A percentile compares a stretch with the other conserved stretches of the same genome.
phyloP scores from a whole-genome alignment of 768 basidiomycete genomes.

The Kwoniella sp. region DNA sequence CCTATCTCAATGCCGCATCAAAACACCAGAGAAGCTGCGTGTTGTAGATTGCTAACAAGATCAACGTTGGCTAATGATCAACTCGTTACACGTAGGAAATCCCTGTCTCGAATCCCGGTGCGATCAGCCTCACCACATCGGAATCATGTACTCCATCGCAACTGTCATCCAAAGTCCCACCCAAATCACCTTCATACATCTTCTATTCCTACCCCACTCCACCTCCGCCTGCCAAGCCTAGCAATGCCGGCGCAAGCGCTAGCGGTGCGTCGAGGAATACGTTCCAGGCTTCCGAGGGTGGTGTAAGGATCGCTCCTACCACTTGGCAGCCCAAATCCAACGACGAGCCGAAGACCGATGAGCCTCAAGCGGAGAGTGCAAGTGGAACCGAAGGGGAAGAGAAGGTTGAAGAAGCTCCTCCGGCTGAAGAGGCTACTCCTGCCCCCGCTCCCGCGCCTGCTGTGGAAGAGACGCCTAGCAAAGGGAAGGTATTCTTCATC shows the following conservation, averaged over 20 bases:
- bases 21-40: too few species aligned
- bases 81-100: too few species aligned
- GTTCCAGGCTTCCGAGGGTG: conserved; percentile 44
- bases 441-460: not conserved
- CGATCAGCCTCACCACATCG: conserved; percentile 33
- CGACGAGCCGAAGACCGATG: conserved; percentile 4
- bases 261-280: conserved; percentile 31
- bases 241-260: conserved; percentile 5
- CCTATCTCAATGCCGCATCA: too few species aligned
- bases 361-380: not conserved
- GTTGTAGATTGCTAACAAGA: too few species aligned
- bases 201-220: conserved; percentile 54
- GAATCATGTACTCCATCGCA: conserved; percentile 43
- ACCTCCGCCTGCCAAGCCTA: conserved; percentile 22
- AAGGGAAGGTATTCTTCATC: conserved; percentile 66
- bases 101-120: conserved; percentile 24
- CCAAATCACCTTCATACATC: conserved; percentile 49
- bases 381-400: not conserved
- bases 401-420: not conserved
- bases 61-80: too few species aligned
- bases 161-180: conserved; percentile 42
- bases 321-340: conserved; percentile 8
- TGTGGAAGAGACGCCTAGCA: conserved; percentile 9
- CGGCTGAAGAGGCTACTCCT: not conserved
- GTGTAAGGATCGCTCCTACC: conserved; percentile 29